Evolutionary conservation across 2,329 filamentous ascomycete genomes (phyloP), one percentile per base, ranked within the genome.

Genomic region (Epichloe elymi): DNA sequence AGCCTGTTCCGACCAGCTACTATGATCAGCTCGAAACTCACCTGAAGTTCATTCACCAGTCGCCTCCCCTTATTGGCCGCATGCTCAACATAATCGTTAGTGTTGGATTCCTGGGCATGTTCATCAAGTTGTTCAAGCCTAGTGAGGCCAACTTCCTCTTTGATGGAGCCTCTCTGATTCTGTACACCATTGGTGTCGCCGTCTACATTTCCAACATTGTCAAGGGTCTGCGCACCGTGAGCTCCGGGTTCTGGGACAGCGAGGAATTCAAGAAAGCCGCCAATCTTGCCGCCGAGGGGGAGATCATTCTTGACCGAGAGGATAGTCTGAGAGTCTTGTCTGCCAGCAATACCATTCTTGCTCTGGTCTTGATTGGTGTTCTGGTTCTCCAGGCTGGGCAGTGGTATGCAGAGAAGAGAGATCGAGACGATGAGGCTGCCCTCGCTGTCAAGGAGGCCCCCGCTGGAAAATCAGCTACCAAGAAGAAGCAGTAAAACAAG

Each of bases 331-430:
- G 88, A 72, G 91, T 98, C 15, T 74, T 97, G 61, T 82, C 89
- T 35, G 93, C 93, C 7, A 95, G 88, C 67, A 95, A 98, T 70
- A 97, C 93, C 3, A 98, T 98, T 64, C 70, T 97, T 52, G 93
- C 91, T 37, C 77, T 98, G 43, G 88, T 98, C 33, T 71, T 98
- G 49, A 83, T 97, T 3, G 93, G 93, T 5, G 87, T 98, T 10
- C 67, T 98, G 57, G 87, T 96, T 36, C 71, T 98, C 63, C 93
- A 98, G 79, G 88, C 88, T 19, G 93, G 93, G 11, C 88, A 97
- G 76, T 97, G 91, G 93, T 98, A 98, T 71, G 93, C 93, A 26
- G 90, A 97, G 77, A 79, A 87, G 64, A 94, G 94, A 72, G 90
- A 97, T 69, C 76, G 77, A 62, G 85, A 90, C 65, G 90, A 96